These are phyloP conservation scores for Patellifolia procumbens DNA, from an alignment of 179 eudicot genomes.

Conservation along the genomic window DNA sequence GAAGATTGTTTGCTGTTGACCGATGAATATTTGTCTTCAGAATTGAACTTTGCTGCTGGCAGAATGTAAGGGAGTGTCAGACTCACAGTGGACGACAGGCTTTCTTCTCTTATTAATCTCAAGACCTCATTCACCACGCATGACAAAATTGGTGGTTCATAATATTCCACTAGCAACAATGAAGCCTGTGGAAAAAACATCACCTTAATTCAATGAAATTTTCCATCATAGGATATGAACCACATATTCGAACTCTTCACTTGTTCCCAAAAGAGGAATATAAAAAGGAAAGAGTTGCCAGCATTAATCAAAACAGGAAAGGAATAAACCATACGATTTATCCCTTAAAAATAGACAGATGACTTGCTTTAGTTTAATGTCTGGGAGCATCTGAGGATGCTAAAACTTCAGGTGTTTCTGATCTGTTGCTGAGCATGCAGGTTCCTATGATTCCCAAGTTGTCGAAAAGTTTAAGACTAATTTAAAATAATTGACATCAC, in stretches of 20 bases:
- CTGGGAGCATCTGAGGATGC: background rate
- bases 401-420: background rate
- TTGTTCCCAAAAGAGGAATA: background rate
- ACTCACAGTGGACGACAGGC: constrained; percentile 38
- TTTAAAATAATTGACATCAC: background rate
- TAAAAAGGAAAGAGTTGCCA: background rate
- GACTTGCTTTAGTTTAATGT: background rate
- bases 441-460: background rate
- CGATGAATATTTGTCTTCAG: constrained; percentile 41
- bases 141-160: constrained; percentile 65
- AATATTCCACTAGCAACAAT: constrained; percentile 54
- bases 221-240: constrained; percentile 1
- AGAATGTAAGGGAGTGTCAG: constrained; percentile 58
- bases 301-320: background rate
- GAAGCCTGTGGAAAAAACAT: constrained; percentile 55
- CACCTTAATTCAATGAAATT: background rate
- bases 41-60: constrained; percentile 56
- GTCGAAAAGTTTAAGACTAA: background rate
- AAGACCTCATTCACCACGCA: constrained; percentile 72
- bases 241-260: background rate
- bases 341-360: background rate
- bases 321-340: background rate
- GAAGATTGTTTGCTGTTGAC: constrained; percentile 29
- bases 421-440: background rate
- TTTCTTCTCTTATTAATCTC: constrained; percentile 41